A percentile compares a stretch with the other conserved stretches of the same genome.
Conservation (phyloP, 371 early-diverging fungal species). For the Mortierella sp. region DNA sequence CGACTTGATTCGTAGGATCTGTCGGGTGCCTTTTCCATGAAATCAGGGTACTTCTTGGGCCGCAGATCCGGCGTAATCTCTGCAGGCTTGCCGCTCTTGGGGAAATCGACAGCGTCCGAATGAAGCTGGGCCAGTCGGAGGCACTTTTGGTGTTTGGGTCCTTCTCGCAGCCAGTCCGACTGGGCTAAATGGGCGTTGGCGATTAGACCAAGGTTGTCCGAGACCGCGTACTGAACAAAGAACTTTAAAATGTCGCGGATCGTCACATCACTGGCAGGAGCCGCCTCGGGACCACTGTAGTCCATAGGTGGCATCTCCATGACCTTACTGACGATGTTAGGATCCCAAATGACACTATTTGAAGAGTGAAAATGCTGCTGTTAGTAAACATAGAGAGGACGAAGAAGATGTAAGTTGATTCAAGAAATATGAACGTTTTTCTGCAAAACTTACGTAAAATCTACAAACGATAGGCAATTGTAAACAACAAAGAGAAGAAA, state of each 20-base stretch:
- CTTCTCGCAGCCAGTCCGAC: slow-evolving; percentile 68
- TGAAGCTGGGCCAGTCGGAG: slow-evolving; percentile 78
- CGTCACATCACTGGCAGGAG: slow-evolving; percentile 61
- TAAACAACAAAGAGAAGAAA: background rate
- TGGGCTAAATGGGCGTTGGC: slow-evolving; percentile 82
- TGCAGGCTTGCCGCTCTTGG: slow-evolving; percentile 77
- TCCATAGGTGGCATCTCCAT: slow-evolving; percentile 70
- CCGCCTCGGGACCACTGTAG: slow-evolving; percentile 62
- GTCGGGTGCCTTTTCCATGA: slow-evolving; percentile 81
- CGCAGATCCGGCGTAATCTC: slow-evolving; percentile 60
- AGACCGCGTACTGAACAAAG: slow-evolving; percentile 81
- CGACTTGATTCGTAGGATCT: slow-evolving; percentile 69
- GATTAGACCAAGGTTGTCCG: slow-evolving; percentile 84
- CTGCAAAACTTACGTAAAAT: slow-evolving; percentile 19
- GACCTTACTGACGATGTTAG: slow-evolving; percentile 66
- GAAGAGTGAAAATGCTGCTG: background rate
- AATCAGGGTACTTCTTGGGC: slow-evolving; percentile 79
- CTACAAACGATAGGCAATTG: background rate
- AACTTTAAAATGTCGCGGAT: slow-evolving; percentile 74
- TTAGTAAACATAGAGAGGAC: background rate
- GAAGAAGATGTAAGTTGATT: no score
- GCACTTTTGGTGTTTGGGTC: slow-evolving; percentile 69
- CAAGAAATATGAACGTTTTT: no score
- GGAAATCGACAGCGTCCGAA: slow-evolving; percentile 77
- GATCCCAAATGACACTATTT: slow-evolving; percentile 78